Conservation (phyloP, 1,284 basidiomycete species). For the Cryptococcus maquisensis region DNA sequence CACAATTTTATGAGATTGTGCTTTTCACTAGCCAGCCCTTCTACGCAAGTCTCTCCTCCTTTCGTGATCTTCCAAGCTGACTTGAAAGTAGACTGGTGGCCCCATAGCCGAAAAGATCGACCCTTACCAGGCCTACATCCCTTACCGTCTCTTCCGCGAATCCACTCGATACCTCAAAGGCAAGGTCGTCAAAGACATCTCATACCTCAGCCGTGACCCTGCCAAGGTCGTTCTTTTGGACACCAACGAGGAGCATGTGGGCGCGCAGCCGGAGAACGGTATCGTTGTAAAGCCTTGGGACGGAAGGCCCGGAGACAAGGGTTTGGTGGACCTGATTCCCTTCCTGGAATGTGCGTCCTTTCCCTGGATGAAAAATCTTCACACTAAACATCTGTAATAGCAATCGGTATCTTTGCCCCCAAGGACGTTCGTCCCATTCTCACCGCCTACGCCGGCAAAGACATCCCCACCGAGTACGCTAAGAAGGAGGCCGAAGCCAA, state of each 20-base stretch:
- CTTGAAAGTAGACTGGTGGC: conserved; percentile 63
- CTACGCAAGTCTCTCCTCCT: conserved; percentile 62
- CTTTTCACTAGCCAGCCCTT: conserved; percentile 87
- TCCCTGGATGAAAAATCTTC: background rate
- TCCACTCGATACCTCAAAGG: conserved; percentile 74
- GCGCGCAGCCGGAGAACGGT: conserved; percentile 84
- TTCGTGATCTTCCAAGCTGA: background rate
- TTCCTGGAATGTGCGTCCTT: conserved; percentile 88
- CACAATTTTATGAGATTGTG: conserved; percentile 96
- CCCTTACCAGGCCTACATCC: conserved; percentile 83
- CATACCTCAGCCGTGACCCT: conserved; percentile 88
- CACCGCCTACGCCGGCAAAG: conserved; percentile 75
- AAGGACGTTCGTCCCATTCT: conserved; percentile 82
- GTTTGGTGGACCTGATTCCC: conserved; percentile 84
- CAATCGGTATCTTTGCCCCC: conserved; percentile 79
- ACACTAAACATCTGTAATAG: conserved; percentile 49
- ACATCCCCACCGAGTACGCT: conserved; percentile 84
- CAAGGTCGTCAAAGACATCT: conserved; percentile 81
- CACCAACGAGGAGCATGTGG: conserved; percentile 70
- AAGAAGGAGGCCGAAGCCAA: conserved; percentile 79
- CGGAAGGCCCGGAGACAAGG: conserved; percentile 70
- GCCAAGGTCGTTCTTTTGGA: conserved; percentile 87
- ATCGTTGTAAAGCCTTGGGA: conserved; percentile 83
- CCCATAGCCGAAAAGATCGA: conserved; percentile 94
- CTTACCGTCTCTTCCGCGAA: conserved; percentile 87